Conservation (phyloP, 179 eudicot species). For the Nepenthes alata region DNA sequence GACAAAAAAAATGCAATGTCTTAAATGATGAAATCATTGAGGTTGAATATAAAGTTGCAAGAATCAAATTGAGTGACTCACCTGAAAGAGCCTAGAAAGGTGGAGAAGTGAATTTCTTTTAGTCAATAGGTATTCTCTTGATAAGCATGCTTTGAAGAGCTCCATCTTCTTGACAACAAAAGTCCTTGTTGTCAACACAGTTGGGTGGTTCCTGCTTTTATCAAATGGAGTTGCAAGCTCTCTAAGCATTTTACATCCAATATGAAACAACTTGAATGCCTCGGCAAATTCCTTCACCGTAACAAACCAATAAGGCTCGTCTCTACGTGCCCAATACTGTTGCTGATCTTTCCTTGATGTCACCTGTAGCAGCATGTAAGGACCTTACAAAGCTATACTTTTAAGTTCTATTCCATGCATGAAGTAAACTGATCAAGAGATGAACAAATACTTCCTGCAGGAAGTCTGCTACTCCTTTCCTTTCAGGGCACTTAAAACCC, state of each 20-base stretch:
- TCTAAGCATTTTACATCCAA: slow-evolving; percentile 5
- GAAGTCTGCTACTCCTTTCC: slow-evolving; percentile 37
- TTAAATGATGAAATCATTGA: neutral
- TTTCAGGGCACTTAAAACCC: slow-evolving; percentile 31
- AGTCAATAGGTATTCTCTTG: slow-evolving; percentile 28
- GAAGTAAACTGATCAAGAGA: too few relatives aligned
- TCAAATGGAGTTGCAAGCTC: slow-evolving; percentile 24
- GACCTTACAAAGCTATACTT: too few relatives aligned
- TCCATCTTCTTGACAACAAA: slow-evolving; percentile 24
- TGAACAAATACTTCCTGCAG: slow-evolving; percentile 29
- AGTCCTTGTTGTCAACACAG: slow-evolving; percentile 15
- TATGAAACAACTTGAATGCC: slow-evolving; percentile 19
- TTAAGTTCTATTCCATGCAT: too few relatives aligned
- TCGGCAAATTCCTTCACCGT: slow-evolving; percentile 20
- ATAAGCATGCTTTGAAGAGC: slow-evolving; percentile 24
- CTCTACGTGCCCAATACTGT: slow-evolving; percentile 23
- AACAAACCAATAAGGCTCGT: slow-evolving; percentile 21
- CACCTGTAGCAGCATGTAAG: slow-evolving; percentile 11
- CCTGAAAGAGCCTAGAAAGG: slow-evolving; percentile 22
- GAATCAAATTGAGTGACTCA: neutral
- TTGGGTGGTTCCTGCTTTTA: slow-evolving; percentile 32
- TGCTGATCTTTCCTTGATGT: slow-evolving; percentile 30
- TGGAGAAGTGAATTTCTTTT: slow-evolving; percentile 27
- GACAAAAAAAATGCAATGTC: neutral
- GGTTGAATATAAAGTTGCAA: neutral